phyloP scores from a whole-genome alignment of 225 moss, liverwort and hornwort genomes.

The Pleurozium schreberi region DNA sequence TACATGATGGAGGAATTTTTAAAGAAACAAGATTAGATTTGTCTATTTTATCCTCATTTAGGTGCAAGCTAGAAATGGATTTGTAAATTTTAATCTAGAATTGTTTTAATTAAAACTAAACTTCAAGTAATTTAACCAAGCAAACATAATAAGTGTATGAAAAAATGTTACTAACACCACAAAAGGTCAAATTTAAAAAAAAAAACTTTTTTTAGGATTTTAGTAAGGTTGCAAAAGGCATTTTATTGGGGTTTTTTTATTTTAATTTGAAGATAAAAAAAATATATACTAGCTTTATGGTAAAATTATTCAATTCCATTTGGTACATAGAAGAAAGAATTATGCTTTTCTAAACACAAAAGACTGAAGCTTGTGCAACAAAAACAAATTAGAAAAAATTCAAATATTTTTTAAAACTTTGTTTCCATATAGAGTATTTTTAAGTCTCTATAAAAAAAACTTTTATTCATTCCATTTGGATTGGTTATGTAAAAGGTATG shows the following conservation, averaged over 20 bases:
- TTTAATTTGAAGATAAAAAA: too few relatives aligned
- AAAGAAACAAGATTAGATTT: accelerated
- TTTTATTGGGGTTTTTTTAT: not conserved
- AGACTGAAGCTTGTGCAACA: not conserved
- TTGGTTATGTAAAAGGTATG: not conserved
- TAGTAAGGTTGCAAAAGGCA: not conserved
- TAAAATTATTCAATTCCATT: not conserved
- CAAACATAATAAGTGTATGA: not conserved
- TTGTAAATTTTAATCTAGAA: not conserved
- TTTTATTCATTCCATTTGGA: not conserved
- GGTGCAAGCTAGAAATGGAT: accelerated
- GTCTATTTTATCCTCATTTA: too few relatives aligned
- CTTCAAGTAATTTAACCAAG: not conserved
- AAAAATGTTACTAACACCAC: not conserved
- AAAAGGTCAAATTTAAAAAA: not conserved
- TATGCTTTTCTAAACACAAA: not conserved
- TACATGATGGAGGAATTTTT: accelerated
- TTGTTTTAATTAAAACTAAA: not conserved
- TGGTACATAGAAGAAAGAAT: accelerated
- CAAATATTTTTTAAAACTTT: not conserved
- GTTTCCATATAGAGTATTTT: not conserved
- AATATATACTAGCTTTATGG: not conserved
- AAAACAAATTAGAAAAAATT: not conserved
- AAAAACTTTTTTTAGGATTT: not conserved
- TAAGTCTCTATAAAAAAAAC: not conserved